These are phyloP conservation scores for Cadophora sp. DNA, from an alignment of 2,329 filamentous ascomycete species.

Conservation along the genomic window DNA sequence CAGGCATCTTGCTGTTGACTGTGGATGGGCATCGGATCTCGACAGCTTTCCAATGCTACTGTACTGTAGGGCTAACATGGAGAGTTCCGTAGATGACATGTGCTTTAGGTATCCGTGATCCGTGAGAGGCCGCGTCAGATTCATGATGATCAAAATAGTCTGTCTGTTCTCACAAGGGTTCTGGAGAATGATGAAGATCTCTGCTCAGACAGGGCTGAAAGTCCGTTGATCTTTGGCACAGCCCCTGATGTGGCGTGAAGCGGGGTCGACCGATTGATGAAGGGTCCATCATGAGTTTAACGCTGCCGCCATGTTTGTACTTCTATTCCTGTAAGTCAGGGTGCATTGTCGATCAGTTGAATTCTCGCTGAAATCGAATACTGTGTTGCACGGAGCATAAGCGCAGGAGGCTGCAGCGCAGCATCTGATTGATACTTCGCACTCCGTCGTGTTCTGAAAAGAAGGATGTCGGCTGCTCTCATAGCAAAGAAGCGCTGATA, in stretches of 20 bases:
- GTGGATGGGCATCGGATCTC: background rate
- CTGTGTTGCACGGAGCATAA: background rate
- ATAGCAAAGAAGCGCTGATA: background rate
- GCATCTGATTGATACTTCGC: background rate
- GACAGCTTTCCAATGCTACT: background rate
- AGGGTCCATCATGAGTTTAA: background rate
- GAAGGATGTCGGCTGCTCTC: background rate
- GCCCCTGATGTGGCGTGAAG: slow-evolving; percentile 22
- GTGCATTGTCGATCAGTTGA: background rate
- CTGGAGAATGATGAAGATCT: slow-evolving; percentile 15
- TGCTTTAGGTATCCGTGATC: background rate
- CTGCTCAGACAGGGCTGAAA: slow-evolving; percentile 21
- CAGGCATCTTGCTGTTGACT: background rate
- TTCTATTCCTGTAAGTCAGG: background rate
- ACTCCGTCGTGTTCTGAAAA: background rate
- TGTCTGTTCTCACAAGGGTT: background rate
- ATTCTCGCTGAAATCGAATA: slow-evolving; percentile 10
- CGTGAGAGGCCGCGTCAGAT: slow-evolving; percentile 1
- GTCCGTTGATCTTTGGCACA: slow-evolving; percentile 21
- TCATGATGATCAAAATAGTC: background rate
- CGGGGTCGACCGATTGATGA: background rate
- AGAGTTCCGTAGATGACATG: background rate
- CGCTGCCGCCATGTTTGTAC: background rate
- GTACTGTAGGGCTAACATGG: background rate
- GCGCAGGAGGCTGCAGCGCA: background rate